Base-by-base conservation (phyloP, 805 yeast genomes). In the Yarrowia deformans region DNA sequence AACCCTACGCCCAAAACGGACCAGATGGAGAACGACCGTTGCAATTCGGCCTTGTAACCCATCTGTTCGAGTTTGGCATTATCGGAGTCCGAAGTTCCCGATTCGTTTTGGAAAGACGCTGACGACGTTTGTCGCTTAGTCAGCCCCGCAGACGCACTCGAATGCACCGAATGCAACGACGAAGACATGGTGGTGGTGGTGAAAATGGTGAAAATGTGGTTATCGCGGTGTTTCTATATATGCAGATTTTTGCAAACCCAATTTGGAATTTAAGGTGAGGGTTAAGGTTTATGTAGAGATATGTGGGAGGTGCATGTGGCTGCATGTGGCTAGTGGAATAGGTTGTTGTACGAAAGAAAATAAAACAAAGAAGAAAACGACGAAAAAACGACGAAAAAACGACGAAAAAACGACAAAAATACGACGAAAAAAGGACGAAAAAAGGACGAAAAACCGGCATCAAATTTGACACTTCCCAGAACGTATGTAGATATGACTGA, bases 11-110 rank as follows among this genome's bases (percentile, higher is more conserved):
- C 78, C 18, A 75, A 46, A 73, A 76, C 73, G 13, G 88, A 84
- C 76, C 85, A 79, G 19, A 88, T 77, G 16, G 85, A 81, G 73
- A 88, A 88, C 70, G 83, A 85, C 72, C 91, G 83, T 72, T 83
- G 83, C 71, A 88, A 81, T 72, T 88, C 91, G 71, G 84, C 89
- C 75, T 85, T 85, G 76, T 86, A 87, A 34, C 90, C 90, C 73
- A 87, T 70, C 37, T 66, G 55, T 32, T 63, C 68, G n/a, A 63
- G 56, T 8, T 49, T 48, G 32, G 68, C 68, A 19, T 63, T 49
- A 9, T 63, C 68, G 34, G 43, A 34, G 66, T 43, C 64, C 35
- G 64, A 56, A 1, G 49, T 7, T n/a, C 45, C 60, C 8, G 12
- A 12, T 12, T 54, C 60, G 45, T 23, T 13, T 3, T 37, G 34